Conservation (phyloP, 179 eudicot species). For the Heliamphora pulchella region DNA sequence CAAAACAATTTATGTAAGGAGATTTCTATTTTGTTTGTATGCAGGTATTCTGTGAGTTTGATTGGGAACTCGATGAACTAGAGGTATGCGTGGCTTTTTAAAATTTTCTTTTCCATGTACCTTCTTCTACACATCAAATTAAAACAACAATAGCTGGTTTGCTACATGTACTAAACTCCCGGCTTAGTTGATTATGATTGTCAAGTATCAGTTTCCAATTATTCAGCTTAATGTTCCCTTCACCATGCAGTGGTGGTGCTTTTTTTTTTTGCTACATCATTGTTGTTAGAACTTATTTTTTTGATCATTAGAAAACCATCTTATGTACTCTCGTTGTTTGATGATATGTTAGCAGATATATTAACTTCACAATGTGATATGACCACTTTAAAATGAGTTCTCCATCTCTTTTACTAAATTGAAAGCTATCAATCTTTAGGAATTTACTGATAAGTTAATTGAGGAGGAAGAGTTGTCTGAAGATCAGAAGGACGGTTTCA, state of each 20-base stretch:
- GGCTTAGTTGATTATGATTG: neutral
- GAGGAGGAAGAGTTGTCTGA: slow-evolving; percentile 61
- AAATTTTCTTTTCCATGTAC: neutral
- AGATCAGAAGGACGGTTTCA: slow-evolving; percentile 67
- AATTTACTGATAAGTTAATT: slow-evolving; percentile 67
- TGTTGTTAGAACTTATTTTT: neutral
- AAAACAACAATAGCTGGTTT: neutral
- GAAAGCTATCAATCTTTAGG: slow-evolving; percentile 32
- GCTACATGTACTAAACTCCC: neutral
- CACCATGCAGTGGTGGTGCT: too few relatives aligned
- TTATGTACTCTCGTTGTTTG: neutral
- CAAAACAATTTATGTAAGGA: neutral
- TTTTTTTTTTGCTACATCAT: neutral
- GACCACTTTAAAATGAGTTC: neutral
- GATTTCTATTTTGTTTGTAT: slow-evolving; percentile 13
- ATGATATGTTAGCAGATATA: neutral
- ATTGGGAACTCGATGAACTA: slow-evolving; percentile 91
- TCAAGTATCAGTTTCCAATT: neutral
- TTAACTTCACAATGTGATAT: neutral
- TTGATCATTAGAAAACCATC: neutral
- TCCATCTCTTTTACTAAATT: slow-evolving; percentile 1
- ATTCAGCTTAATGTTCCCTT: neutral
- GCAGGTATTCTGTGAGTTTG: slow-evolving; percentile 79
- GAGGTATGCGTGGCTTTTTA: slow-evolving; percentile 43
- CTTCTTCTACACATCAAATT: neutral